Base-by-base conservation (phyloP, 2,329 filamentous ascomycete species). In the Ophiostoma novo-ulmi region DNA sequence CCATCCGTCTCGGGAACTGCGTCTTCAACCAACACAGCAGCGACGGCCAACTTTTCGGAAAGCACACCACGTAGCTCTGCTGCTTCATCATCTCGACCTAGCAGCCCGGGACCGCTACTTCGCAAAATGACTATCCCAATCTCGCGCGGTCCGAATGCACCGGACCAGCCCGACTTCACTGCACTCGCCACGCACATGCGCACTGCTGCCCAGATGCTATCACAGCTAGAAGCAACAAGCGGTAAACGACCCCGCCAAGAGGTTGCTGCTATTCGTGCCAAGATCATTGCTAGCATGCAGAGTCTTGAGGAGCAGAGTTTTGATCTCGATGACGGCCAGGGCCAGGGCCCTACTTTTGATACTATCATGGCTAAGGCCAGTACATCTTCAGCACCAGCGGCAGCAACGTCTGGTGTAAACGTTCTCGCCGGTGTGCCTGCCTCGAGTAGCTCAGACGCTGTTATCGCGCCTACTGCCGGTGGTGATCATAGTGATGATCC, bases 251-350 rank as follows among this genome's bases (percentile, higher is more conserved):
- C 92, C 1, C 91, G 87, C 77, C 87, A 89, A 39, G 92, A 95
- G 79, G 92, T 95, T 5, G 92, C 91, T 22, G 90, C 91, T 8
- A 95, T 95, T 78, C 86, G 92, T 75, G 89, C 91, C 58, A 93
- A 92, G 80, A 95, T 95, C 74, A 95, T 95, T 75, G 92, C 92
- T 2, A 94, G 91, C 78, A 95, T 95, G 92, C 92, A 95, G 78
- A 93, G 86, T 74, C 81, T 95, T 10, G 92, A 95, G 78, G 92
- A 95, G 78, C 90, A 94, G 78, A 94, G 89, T 77, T 95, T 95
- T 75, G 88, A 93, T 68, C 81, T 87, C 2, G 91, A 93, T 73
- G 91, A 93, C 68, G 82, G 82, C n/a, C 65, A 35, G 20, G 39
- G 65, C 38, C 65, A 67, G 38, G 85, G 87, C 0, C 90, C 91